phyloP scores from a whole-genome alignment of 2,329 filamentous ascomycete genomes.

The Talaromyces sp. region DNA sequence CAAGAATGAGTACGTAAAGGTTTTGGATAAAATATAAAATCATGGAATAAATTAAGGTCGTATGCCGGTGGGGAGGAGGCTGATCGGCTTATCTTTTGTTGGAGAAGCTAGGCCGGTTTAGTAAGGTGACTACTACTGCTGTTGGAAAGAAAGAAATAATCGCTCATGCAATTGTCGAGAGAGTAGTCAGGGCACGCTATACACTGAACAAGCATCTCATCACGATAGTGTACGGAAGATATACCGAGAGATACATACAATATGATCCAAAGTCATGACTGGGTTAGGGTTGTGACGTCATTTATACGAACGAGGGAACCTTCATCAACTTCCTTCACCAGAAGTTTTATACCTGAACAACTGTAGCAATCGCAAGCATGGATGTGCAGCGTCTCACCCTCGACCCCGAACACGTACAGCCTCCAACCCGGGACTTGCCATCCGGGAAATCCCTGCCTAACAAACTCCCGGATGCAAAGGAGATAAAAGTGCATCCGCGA shows the following conservation, averaged over 20 bases:
- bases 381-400: slow-evolving; percentile 36
- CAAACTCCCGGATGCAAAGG: slow-evolving; percentile 40
- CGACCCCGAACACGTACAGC: slow-evolving; percentile 31
- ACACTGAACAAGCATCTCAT: no score
- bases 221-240: no score
- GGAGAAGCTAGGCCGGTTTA: background rate
- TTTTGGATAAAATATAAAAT: no score
- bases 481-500: slow-evolving; percentile 41
- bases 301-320: background rate
- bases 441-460: slow-evolving; percentile 22
- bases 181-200: no score
- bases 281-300: background rate
- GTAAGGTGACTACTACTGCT: slow-evolving; percentile 2
- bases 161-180: no score
- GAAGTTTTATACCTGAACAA: background rate
- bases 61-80: background rate
- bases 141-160: no score
- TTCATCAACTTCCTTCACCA: background rate
- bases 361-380: background rate
- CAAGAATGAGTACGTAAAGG: background rate
- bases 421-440: slow-evolving; percentile 38
- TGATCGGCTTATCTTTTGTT: background rate
- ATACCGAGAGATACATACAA: no score
- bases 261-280: no score
- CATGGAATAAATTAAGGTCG: background rate